A percentile compares a stretch with the other conserved stretches of the same genome.
Conservation (phyloP, 2,329 filamentous ascomycete genomes). For the Cryphonectria carpinicola region DNA sequence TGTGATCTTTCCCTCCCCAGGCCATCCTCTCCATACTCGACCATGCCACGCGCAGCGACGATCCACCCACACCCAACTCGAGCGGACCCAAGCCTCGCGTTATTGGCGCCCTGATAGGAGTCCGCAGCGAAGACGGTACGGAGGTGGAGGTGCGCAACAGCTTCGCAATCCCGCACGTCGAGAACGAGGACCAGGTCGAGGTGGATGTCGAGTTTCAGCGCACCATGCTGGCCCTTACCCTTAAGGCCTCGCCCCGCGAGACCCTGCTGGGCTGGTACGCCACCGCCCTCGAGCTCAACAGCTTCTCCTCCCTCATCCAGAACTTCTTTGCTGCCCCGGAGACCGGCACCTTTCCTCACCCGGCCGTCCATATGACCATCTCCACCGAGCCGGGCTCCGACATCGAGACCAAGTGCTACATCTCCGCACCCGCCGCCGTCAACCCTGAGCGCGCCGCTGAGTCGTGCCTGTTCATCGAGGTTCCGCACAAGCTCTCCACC, state of each 20-base stretch:
- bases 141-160: constrained; percentile 95
- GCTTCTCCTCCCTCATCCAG: constrained; percentile 96
- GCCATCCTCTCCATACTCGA: constrained; percentile 81
- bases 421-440: constrained; percentile 91
- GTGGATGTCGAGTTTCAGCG: constrained; percentile 99
- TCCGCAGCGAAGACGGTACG: constrained; percentile 92
- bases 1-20: constrained; percentile 40
- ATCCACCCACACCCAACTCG: constrained; percentile 45
- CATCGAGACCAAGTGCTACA: constrained; percentile 91
- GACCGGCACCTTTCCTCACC: constrained; percentile 95
- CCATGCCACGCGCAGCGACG: constrained; percentile 88
- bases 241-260: constrained; percentile 93
- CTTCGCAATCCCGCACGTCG: constrained; percentile 97
- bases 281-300: constrained; percentile 95
- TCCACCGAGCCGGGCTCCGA: constrained; percentile 86
- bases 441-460: constrained; percentile 94
- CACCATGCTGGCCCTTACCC: constrained; percentile 94
- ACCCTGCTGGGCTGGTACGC: constrained; percentile 98
- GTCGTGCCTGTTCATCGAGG: constrained; percentile 95
- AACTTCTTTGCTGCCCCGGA: constrained; percentile 99
- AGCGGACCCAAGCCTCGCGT: constrained; percentile 86
- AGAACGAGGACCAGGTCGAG: constrained; percentile 98
- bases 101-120: constrained; percentile 92
- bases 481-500: constrained; percentile 92
- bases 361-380: constrained; percentile 96